Evolutionary conservation across 1,284 basidiomycete genomes (phyloP).

Genomic region (Rhodofomes roseus): DNA sequence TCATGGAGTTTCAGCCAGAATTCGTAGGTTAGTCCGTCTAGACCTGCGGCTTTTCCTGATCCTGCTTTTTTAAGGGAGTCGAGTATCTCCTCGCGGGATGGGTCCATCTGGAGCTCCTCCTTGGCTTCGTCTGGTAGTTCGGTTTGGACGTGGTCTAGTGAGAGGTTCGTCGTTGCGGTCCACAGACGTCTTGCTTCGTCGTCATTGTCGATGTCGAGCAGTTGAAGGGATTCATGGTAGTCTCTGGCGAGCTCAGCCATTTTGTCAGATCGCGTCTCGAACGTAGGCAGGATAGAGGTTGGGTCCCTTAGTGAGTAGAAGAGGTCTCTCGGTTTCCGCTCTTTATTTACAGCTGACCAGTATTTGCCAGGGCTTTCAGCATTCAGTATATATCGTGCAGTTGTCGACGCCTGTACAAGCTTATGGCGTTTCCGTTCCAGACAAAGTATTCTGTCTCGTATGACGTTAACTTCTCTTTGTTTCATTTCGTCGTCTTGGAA

Average conservation of each 20-base stretch:
- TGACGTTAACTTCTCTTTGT: background rate
- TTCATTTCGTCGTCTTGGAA: background rate
- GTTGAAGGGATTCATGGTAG: background rate
- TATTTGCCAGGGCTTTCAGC: background rate
- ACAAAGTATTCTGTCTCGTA: background rate
- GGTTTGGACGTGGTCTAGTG: background rate
- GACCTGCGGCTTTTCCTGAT: slow-evolving; percentile 11
- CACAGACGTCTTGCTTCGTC: no score
- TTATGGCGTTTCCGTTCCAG: background rate
- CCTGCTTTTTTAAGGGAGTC: background rate
- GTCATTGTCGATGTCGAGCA: background rate
- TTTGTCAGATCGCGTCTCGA: background rate
- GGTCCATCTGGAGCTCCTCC: background rate
- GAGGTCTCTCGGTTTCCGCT: background rate
- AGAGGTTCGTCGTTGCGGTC: background rate
- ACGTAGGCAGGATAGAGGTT: background rate
- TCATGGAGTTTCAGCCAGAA: slow-evolving; percentile 16
- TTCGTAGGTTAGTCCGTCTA: slow-evolving; percentile 20
- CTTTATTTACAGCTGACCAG: background rate
- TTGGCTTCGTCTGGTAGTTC: background rate
- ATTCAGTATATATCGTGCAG: background rate
- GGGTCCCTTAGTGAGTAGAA: background rate
- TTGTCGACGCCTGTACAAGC: background rate
- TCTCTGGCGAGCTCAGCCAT: background rate
- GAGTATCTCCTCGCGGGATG: background rate